Conservation (phyloP, 2,329 filamentous ascomycete genomes). For the Metarhizium anisopliae region DNA sequence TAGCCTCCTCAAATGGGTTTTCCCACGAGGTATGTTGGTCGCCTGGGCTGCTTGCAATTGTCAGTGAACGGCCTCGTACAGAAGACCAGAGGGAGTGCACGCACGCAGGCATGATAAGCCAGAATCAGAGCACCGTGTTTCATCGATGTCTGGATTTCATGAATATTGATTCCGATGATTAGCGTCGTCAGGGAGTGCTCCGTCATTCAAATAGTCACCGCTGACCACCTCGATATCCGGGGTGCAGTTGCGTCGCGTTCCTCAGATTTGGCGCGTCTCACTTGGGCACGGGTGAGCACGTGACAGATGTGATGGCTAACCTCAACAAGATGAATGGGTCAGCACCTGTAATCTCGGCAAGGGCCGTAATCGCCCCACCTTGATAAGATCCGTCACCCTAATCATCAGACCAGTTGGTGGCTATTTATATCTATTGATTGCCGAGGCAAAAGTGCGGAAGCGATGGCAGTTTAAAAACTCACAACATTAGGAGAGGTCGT, state of each 20-base stretch:
- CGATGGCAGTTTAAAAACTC: no score
- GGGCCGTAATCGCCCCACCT: constrained; percentile 1
- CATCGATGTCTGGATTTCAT: constrained; percentile 16
- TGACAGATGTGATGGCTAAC: not conserved
- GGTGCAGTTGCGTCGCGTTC: not conserved
- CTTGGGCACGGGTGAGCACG: constrained; percentile 9
- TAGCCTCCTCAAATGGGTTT: constrained; percentile 76
- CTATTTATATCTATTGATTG: not conserved
- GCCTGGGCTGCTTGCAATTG: constrained; percentile 44
- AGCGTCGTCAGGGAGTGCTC: not conserved
- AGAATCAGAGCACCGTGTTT: not conserved
- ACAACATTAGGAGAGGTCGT: no score
- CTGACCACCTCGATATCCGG: not conserved
- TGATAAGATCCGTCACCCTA: not conserved
- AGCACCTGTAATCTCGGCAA: not conserved
- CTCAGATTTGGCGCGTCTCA: not conserved
- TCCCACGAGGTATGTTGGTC: constrained; percentile 49
- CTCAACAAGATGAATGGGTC: no score
- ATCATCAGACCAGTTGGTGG: not conserved
- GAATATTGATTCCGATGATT: not conserved
- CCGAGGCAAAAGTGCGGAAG: not conserved
- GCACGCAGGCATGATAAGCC: constrained; percentile 34
- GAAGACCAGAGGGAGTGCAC: constrained; percentile 13
- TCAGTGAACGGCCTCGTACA: constrained; percentile 9
- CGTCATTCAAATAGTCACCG: not conserved